phyloP scores from a whole-genome alignment of 2,329 filamentous ascomycete genomes.

The Pseudogymnoascus sp. region DNA sequence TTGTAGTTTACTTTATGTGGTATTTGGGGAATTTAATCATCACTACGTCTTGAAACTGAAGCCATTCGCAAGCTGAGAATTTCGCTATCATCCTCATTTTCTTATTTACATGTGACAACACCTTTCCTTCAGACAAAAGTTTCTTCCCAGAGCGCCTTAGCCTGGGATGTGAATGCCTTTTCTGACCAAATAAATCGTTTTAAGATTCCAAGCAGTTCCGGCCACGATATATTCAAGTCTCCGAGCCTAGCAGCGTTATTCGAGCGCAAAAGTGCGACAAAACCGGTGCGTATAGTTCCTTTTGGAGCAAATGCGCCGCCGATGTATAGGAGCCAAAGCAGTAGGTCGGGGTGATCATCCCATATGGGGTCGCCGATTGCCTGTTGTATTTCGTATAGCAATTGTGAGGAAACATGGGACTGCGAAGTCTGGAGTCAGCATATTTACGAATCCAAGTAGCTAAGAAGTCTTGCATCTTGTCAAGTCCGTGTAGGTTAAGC shows the following conservation, averaged over 20 bases:
- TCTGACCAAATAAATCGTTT: conserved; percentile 35
- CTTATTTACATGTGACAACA: too few species aligned
- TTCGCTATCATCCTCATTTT: too few species aligned
- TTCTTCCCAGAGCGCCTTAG: conserved; percentile 29
- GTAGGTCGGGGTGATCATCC: conserved; percentile 27
- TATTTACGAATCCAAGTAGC: background rate
- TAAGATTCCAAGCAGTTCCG: conserved; percentile 25
- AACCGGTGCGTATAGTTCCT: conserved; percentile 25
- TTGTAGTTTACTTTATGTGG: background rate
- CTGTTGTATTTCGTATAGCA: conserved; percentile 29
- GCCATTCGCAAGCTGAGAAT: too few species aligned
- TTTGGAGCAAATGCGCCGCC: conserved; percentile 32
- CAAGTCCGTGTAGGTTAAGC: background rate
- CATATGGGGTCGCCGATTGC: conserved; percentile 25
- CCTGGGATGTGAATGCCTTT: conserved; percentile 26
- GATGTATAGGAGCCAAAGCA: conserved; percentile 31
- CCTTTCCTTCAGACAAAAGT: background rate
- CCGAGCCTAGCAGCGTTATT: conserved; percentile 17
- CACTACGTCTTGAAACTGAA: background rate
- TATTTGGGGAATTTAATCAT: background rate
- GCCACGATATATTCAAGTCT: conserved; percentile 26
- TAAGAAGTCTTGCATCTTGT: background rate
- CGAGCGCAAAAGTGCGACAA: conserved; percentile 20
- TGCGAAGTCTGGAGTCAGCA: conserved; percentile 17
- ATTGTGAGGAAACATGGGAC: conserved; percentile 26